Evolutionary conservation across 768 basidiomycete genomes (phyloP), one percentile per base, ranked within the genome.

Genomic region (Amanita phalloides): DNA sequence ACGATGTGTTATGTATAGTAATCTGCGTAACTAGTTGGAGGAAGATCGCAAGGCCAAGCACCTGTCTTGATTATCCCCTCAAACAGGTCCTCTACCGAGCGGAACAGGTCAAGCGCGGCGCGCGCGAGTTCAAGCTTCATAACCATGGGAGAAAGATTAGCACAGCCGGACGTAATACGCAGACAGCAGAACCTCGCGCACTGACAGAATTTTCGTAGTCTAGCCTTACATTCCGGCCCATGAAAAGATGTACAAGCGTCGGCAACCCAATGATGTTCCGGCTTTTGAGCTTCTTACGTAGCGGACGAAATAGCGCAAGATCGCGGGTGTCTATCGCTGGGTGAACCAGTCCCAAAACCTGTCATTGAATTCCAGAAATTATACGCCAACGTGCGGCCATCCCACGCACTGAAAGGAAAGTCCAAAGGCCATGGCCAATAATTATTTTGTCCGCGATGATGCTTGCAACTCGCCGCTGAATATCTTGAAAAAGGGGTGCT

Each of bases 361-460:
- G 57, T 36, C 38, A n/a, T 26, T 20, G 23, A 17, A 35, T 37
- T 39, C 36, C 44, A 36, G 33, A 14, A 20, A 45, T 20, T 13
- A 20, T n/a, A 32, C 23, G 5, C 17, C 21, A 13, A 13, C 36
- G 13, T 37, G 14, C 20, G 8, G 25, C 32, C 20, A 33, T 48
- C 42, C 45, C 45, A 64, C 70, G 45, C 57, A 76, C 79, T 45
- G 77, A 78, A 53, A 80, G 62, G 55, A 76, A 73, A 38, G 69
- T 65, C 78, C 78, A 80, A 17, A 80, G 60, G 30, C 68, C 64
- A 57, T 81, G 72, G n/a, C 79, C 79, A n/a, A 81, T 68, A 25
- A 81, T 60, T 14, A 80, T 71, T 56, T 76, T 78, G 53, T 68
- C 65, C 14, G 58, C 62, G 45, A 79, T 68, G 41, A 75, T 56